These are phyloP conservation scores for Saccharomycopsis guyanensis DNA, from an alignment of 805 yeast genomes.

Conservation along the genomic window DNA sequence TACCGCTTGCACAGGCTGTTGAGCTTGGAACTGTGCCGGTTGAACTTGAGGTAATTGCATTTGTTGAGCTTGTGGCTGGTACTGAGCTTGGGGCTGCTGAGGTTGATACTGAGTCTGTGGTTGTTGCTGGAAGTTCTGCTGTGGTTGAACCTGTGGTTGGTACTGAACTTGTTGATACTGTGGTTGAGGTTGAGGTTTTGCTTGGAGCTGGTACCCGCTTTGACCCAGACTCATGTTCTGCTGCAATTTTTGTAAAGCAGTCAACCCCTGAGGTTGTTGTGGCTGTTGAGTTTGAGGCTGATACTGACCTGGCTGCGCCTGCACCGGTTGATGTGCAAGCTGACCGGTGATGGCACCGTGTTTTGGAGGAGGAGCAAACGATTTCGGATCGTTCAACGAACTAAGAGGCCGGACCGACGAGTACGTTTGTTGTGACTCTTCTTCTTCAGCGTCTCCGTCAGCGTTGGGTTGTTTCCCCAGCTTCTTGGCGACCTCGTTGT, in stretches of 20 bases:
- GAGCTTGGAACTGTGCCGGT: too few relatives aligned
- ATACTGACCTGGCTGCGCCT: neutral
- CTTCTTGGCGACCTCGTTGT: slow-evolving; percentile 30
- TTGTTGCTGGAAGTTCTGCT: neutral
- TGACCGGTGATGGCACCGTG: slow-evolving; percentile 22
- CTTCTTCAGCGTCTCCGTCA: slow-evolving; percentile 17
- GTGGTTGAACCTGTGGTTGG: slow-evolving; percentile 4
- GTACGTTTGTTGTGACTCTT: slow-evolving; percentile 17
- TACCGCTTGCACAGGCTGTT: neutral
- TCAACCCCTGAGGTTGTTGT: neutral
- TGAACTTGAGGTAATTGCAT: neutral
- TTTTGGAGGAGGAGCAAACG: slow-evolving; percentile 36
- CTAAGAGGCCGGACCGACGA: slow-evolving; percentile 10
- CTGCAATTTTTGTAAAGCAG: neutral
- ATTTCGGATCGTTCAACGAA: slow-evolving; percentile 26
- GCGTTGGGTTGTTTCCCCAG: slow-evolving; percentile 20
- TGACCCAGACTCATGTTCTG: neutral
- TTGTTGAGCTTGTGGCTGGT: slow-evolving; percentile 4
- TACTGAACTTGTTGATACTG: slow-evolving; percentile 3
- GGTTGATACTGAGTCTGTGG: slow-evolving; percentile 1
- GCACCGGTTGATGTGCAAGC: neutral
- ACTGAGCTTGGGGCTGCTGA: neutral
- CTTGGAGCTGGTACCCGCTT: neutral
- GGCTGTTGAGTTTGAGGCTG: slow-evolving; percentile 1
- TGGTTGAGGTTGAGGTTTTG: neutral